phyloP scores from a whole-genome alignment of 805 yeast genomes.

The Metschnikowia dekortorum region DNA sequence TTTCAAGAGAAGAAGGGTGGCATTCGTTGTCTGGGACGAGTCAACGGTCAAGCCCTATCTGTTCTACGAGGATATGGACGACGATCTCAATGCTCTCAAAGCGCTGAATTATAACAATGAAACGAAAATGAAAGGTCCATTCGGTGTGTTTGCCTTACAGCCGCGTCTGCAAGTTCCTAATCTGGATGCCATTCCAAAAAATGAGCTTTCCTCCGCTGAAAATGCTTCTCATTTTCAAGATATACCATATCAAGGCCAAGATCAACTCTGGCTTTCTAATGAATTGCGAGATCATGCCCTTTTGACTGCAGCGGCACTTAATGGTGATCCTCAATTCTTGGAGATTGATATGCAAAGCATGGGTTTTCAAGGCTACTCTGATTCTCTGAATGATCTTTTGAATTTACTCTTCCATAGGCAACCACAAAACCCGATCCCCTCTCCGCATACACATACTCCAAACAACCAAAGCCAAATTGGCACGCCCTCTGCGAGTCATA shows the following conservation, averaged over 20 bases:
- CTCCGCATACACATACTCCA: neutral
- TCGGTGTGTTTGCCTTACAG: conserved; percentile 59
- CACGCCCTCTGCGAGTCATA: conserved; percentile 2
- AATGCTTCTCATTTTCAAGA: neutral
- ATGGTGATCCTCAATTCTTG: conserved; percentile 54
- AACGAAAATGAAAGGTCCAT: conserved; percentile 67
- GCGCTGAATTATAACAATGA: conserved; percentile 26
- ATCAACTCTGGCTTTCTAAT: conserved; percentile 65
- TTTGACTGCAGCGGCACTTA: conserved; percentile 66
- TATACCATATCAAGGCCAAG: conserved; percentile 24
- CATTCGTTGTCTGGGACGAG: conserved; percentile 67
- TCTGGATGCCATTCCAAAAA: neutral
- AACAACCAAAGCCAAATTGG: conserved; percentile 5
- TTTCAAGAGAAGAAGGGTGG: conserved; percentile 67
- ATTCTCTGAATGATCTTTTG: conserved; percentile 42
- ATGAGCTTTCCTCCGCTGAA: neutral
- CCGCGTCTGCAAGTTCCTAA: neutral
- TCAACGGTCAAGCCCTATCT: conserved; percentile 46
- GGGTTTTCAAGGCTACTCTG: conserved; percentile 11
- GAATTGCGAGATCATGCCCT: conserved; percentile 70
- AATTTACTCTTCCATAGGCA: conserved; percentile 51
- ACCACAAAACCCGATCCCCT: conserved; percentile 3
- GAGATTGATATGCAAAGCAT: conserved; percentile 39
- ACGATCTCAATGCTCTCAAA: conserved; percentile 46
- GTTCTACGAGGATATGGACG: conserved; percentile 81